Evolutionary conservation across 352 stramenopile species (phyloP).

Genomic region (Phytophthora multivora): DNA sequence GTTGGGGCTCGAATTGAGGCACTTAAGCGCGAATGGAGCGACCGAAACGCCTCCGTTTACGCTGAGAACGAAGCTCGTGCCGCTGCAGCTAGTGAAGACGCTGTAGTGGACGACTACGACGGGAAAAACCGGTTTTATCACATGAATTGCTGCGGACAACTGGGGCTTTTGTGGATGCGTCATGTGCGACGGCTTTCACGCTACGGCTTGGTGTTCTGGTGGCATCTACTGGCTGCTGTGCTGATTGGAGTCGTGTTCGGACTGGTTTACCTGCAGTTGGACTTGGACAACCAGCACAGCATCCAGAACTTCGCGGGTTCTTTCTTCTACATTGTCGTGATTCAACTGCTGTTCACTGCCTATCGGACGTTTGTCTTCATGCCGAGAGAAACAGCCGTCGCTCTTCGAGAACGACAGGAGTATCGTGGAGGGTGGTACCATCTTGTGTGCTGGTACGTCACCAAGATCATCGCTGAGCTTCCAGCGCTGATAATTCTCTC

Average conservation of each 20-base stretch:
- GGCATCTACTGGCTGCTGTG: conserved; percentile 47
- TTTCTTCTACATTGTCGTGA: conserved; percentile 59
- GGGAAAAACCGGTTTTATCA: conserved; percentile 34
- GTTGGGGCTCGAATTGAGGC: conserved; percentile 36
- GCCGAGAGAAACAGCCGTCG: conserved; percentile 48
- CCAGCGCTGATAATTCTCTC: conserved; percentile 44
- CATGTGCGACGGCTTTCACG: conserved; percentile 50
- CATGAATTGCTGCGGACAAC: conserved; percentile 39
- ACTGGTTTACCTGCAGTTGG: conserved; percentile 48
- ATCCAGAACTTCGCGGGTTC: conserved; percentile 58
- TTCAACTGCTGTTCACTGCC: conserved; percentile 50
- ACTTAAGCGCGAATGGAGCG: conserved; percentile 37
- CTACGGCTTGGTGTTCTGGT: conserved; percentile 46
- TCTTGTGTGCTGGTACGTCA: conserved; percentile 49
- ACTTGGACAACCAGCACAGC: conserved; percentile 47
- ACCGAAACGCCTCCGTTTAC: conserved; percentile 28
- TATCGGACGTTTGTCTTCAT: conserved; percentile 46
- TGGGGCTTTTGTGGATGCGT: conserved; percentile 37
- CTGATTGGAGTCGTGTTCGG: conserved; percentile 53
- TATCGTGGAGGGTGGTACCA: conserved; percentile 47
- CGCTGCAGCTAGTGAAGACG: conserved; percentile 12
- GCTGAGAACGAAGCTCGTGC: conserved; percentile 21
- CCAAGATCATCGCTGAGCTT: conserved; percentile 49
- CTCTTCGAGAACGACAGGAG: conserved; percentile 47
- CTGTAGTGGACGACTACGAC: conserved; percentile 23